Evolutionary conservation across 1,284 basidiomycete genomes (phyloP).

Genomic region (Cutaneotrichosporon sp.): DNA sequence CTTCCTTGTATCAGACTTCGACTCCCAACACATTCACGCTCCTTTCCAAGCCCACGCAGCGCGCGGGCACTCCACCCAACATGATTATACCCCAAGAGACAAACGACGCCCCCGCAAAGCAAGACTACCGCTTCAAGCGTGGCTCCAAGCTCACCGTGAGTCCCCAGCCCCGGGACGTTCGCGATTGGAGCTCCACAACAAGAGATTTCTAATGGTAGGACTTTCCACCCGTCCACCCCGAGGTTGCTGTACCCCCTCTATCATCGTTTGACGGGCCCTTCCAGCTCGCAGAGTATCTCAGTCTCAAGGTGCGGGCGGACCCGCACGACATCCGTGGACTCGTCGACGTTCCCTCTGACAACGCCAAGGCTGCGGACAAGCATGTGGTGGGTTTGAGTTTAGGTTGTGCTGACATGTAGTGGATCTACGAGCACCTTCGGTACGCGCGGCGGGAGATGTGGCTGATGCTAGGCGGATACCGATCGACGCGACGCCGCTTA

Average conservation of each 20-base stretch:
- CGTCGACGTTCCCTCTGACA: slow-evolving; percentile 64
- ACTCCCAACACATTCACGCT: not conserved
- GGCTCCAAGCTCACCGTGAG: slow-evolving; percentile 38
- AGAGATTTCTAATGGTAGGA: slow-evolving; percentile 26
- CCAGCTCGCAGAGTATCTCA: slow-evolving; percentile 92
- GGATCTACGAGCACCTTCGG: slow-evolving; percentile 94
- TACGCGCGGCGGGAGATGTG: slow-evolving; percentile 40
- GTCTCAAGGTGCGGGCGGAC: slow-evolving; percentile 76
- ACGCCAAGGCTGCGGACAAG: slow-evolving; percentile 53
- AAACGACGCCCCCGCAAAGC: slow-evolving; percentile 8
- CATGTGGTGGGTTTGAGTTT: slow-evolving; percentile 50
- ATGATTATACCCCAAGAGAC: slow-evolving; percentile 32
- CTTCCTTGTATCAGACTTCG: not conserved
- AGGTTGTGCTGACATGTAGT: slow-evolving; percentile 62
- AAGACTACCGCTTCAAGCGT: slow-evolving; percentile 31
- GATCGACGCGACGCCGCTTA: slow-evolving; percentile 84
- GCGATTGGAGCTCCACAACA: not conserved
- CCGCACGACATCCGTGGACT: slow-evolving; percentile 84
- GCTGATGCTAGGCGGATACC: slow-evolving; percentile 69
- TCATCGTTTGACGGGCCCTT: slow-evolving; percentile 75
- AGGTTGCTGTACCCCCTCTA: slow-evolving; percentile 37
- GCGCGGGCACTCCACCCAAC: slow-evolving; percentile 9
- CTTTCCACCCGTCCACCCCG: slow-evolving; percentile 31
- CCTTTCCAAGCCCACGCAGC: slow-evolving; percentile 2
- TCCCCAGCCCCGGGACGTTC: not conserved